Evolutionary conservation across 768 basidiomycete species (phyloP), one percentile per base, ranked within the genome.

Genomic region (Kwoniella newhampshirensis): DNA sequence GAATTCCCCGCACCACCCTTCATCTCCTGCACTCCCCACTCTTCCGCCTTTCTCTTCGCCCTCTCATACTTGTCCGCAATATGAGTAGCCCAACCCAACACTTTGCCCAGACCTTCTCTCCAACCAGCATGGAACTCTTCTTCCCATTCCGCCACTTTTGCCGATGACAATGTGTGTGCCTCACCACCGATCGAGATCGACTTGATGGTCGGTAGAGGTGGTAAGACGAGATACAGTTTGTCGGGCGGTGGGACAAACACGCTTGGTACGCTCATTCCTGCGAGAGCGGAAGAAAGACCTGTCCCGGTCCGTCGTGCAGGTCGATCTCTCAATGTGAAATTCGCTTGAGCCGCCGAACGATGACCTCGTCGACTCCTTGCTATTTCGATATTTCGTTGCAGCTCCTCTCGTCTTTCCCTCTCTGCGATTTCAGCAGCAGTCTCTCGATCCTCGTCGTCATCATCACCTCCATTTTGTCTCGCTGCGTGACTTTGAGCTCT

Each of bases 171-270:
- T 3, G 49, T 41, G 8, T 58, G 53, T 7, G 70, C 68, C 51
- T 77, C 75, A 0, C 75, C 77, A 36, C 77, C 77, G 30, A 78
- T 64, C 3, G 60, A 72, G 15, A 77, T 39, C 2, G 73, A 66
- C 41, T 65, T 60, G 12, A 78, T 57, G 1, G 54, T 57, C 0
- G 77, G 75, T 15, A 74, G 44, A 9, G 75, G 64, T 5, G 77
- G 77, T 4, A 78, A 57, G 25, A 78, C 71, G 51, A 76, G 59
- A 46, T 70, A 62, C 25, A 74, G 30, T n/a, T 52, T 61, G 32
- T 74, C 65, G 1, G 56, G 52, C 2, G 71, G 69, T 1, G 73
- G 65, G 1, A 74, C 37, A 21, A 60, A 56, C 20, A 73, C 44
- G 6, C 54, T 46, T 2, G 61, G 50, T 21, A 61, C 46, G 37